Conservation (phyloP, 169 alveolate species). For the Cytauxzoon felis region DNA sequence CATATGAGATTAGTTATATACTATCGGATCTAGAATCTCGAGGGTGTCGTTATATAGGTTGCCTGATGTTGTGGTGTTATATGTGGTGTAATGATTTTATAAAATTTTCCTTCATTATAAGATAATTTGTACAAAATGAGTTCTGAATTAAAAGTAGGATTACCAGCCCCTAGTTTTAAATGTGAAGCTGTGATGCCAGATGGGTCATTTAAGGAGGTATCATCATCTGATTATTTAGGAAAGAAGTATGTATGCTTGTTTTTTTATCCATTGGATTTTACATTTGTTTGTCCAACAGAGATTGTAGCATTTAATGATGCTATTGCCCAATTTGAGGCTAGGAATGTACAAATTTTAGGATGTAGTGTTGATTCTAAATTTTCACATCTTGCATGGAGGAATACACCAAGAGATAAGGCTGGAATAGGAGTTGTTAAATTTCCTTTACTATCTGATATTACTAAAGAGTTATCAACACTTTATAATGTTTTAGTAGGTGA, state of each 20-base stretch:
- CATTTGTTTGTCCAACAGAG: slow-evolving; percentile 99
- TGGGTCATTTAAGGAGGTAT: slow-evolving; percentile 86
- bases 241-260: slow-evolving; percentile 93
- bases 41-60: no score
- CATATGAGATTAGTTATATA: no score
- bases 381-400: slow-evolving; percentile 94
- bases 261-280: slow-evolving; percentile 99
- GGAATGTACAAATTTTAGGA: slow-evolving; percentile 89
- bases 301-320: slow-evolving; percentile 92
- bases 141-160: slow-evolving; percentile 67
- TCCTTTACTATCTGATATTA: slow-evolving; percentile 91
- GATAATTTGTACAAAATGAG: no score
- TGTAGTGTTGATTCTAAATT: slow-evolving; percentile 95
- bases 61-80: no score
- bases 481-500: slow-evolving; percentile 90
- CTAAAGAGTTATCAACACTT: slow-evolving; percentile 84
- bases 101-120: no score
- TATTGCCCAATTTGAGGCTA: slow-evolving; percentile 88
- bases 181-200: slow-evolving; percentile 93
- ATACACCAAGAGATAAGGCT: slow-evolving; percentile 91
- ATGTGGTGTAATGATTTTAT: no score
- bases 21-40: no score
- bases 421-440: slow-evolving; percentile 95
- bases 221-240: slow-evolving; percentile 89
- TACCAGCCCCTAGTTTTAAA: slow-evolving; percentile 94